Evolutionary conservation across 148 eudicot species (phyloP), one percentile per base, ranked within the genome.

Genomic region (Chenopodium berlandieri): DNA sequence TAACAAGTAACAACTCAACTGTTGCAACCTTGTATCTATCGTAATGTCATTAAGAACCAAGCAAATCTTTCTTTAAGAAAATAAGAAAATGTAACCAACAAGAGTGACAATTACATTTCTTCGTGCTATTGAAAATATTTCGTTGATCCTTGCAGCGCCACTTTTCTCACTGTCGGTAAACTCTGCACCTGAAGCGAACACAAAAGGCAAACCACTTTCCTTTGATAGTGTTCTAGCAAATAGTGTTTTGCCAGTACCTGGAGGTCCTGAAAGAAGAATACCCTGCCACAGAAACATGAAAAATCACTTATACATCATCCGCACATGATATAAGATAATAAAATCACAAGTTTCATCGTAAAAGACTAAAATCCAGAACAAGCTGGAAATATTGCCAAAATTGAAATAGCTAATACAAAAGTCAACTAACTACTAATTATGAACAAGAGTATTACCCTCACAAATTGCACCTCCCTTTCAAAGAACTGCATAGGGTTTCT

Each of bases 111-210:
- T 89, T 88, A 95, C 98, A 87, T 95, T 95, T 86, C 97, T 90
- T 85, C 97, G 90, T 30, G 98, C 98, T 69, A 87, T 80, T 17
- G 94, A 84, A 84, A 95, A 95, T 92, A 95, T 78, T 68, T 93
- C 90, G 78, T 91, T 93, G 79, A 95, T 93, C 86, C 91, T 89
- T 71, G 94, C 94, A 84, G 90, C 91, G 67, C 98, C 98, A 88
- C 97, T 91, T 89, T 84, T 93, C 88, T 95, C 97, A 71, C 94
- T 94, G 86, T 94, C 98, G 63, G 93, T 90, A 82, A 95, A 95
- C 91, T 95, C 98, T 37, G 98, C 98, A 86, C 95, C 98, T 77
- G 98, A 95, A 82, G 98, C 98, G 83, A 91, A 95, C 40, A 95
- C 97, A 82, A 95, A 93, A 58, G 98, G 98, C 90, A 95, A 78